These are phyloP conservation scores for Aspergillus egyptiacus DNA, from an alignment of 495 filamentous ascomycete genomes.

Conservation along the genomic window DNA sequence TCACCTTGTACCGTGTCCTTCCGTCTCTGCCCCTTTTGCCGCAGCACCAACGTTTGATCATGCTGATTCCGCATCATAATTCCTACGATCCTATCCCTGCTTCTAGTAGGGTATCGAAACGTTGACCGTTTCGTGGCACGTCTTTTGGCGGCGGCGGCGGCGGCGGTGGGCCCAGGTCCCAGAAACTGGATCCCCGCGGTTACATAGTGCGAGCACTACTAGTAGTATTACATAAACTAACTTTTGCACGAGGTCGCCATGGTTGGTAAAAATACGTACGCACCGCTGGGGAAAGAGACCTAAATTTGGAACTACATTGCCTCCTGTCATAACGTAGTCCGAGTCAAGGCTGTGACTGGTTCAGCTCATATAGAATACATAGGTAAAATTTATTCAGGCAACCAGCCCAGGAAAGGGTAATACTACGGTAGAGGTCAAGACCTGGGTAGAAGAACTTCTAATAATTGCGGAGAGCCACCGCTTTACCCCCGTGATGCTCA, in stretches of 20 bases:
- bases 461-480: constrained; percentile 8
- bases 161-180: not conserved
- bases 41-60: too few species aligned
- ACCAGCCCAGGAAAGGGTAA: not conserved
- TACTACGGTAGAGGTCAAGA: not conserved
- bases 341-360: constrained; percentile 7
- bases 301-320: constrained; percentile 21
- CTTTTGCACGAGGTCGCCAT: too few species aligned
- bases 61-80: too few species aligned
- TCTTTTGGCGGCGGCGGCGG: not conserved
- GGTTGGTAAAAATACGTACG: constrained; percentile 18
- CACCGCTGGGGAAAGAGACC: constrained; percentile 7
- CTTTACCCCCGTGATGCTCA: not conserved
- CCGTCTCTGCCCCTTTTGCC: too few species aligned
- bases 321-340: constrained; percentile 11
- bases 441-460: too few species aligned
- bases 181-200: not conserved
- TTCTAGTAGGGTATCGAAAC: too few species aligned
- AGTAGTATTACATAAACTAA: too few species aligned
- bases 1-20: too few species aligned
- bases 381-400: not conserved
- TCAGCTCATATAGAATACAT: not conserved
- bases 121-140: not conserved
- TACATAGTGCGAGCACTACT: too few species aligned
- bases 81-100: too few species aligned